These are phyloP conservation scores for Coniochaeta sp. DNA, from an alignment of 2,329 filamentous ascomycete species.

Conservation along the genomic window DNA sequence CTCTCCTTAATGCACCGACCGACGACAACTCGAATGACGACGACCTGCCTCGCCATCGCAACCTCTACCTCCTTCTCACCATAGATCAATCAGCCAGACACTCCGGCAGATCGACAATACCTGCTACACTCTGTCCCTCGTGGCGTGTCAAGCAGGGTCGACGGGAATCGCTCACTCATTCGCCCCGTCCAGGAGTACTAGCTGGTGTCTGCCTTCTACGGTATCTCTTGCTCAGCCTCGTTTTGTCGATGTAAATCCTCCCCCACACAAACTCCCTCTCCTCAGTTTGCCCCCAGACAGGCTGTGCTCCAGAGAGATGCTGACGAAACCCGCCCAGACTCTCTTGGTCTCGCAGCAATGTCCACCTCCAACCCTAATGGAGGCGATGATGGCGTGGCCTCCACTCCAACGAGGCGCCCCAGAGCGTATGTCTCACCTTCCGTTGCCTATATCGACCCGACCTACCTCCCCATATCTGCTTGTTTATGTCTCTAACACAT, in stretches of 20 bases:
- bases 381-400: constrained; percentile 1
- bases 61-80: neutral
- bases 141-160: neutral
- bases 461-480: neutral
- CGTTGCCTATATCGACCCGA: neutral
- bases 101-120: too few relatives aligned
- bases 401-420: constrained; percentile 20
- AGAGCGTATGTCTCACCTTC: constrained; percentile 31
- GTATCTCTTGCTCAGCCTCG: neutral
- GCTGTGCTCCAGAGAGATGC: neutral
- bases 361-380: constrained; percentile 5
- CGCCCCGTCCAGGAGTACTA: neutral
- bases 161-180: neutral
- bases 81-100: neutral
- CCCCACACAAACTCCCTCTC: neutral
- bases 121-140: neutral
- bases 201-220: constrained; percentile 1
- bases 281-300: neutral
- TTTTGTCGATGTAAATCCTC: neutral
- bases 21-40: neutral
- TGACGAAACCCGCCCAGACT: neutral
- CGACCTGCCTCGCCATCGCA: neutral
- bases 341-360: neutral
- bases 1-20: constrained; percentile 1
- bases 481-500: constrained; percentile 20